Base-by-base conservation (phyloP, 768 basidiomycete species). In the Tricholoma bakamatsutake region DNA sequence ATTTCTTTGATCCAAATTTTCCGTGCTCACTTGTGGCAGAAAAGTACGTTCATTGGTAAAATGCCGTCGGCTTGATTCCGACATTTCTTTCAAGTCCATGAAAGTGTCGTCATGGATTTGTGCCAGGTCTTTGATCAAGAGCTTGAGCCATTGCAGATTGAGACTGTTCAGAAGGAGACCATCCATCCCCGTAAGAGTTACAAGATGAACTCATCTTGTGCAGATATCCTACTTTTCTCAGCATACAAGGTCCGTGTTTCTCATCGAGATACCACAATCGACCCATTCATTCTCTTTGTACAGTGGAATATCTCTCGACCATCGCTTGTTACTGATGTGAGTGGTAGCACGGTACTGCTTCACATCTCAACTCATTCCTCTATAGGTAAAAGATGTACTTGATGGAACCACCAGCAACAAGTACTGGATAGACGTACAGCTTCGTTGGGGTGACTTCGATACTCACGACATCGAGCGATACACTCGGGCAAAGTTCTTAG, bases 121-220 rank as follows among this genome's bases (percentile, higher is more conserved):
- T 97, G 95, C 75, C 96, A 98, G 81, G 96, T 98, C 18, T 97
- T 99, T 65, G 97, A 99, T 73, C 95, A 98, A 72, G 97, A 99
- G 66, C 79, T 99, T 33, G 97, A 99, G 69, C 95, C 97, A 3
- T 75, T 99, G 13, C 94, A 98, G 63, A 99, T 99, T 63, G 97
- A 98, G 78, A 98, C 95, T 0, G 97, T 99, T 0, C 97, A 98
- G 71, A 99, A 99, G 73, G 97, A 99, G 73, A 98, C 97, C 0
- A 99, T 99, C 58, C 97, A 97, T 70, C 96, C 96, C 64, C 90
- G 96, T 74, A 98, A 98, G 80, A 97, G 93, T 79, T 99, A 99
- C 84, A 99, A 99, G 83, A 98, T 99, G 97, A 99, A 99, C 75
- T 97, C 94, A 7, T 96, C 94, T n/a, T 98, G 96, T 61, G 96